phyloP scores from a whole-genome alignment of 441 rosid genomes.

The Flueggea neowawraea region DNA sequence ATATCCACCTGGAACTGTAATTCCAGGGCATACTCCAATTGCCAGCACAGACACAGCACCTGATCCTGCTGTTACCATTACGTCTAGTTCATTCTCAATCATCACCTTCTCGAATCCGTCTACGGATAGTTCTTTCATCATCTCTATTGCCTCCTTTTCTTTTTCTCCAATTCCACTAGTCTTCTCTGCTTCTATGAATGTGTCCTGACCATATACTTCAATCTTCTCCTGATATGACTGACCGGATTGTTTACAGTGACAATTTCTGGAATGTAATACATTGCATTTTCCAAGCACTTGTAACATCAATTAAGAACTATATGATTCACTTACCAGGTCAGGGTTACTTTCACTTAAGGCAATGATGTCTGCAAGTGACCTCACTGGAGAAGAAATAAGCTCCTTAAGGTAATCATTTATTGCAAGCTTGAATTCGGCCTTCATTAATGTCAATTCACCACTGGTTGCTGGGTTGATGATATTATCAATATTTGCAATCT shows the following conservation, averaged over 20 bases:
- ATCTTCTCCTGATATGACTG: not conserved
- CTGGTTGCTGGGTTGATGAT: not conserved
- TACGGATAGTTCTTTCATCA: not conserved
- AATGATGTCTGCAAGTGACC: constrained; percentile 8
- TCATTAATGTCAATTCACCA: constrained; percentile 1
- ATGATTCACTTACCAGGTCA: not conserved
- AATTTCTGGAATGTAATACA: not conserved
- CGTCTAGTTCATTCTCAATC: not conserved
- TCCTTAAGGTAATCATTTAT: constrained; percentile 1
- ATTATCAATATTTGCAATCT: not conserved
- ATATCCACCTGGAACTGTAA: constrained; percentile 38
- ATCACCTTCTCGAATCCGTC: constrained; percentile 2
- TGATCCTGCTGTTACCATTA: constrained; percentile 3
- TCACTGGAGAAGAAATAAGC: constrained; percentile 6
- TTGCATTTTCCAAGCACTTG: not conserved
- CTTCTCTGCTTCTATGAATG: constrained; percentile 3
- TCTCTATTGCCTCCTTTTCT: constrained; percentile 1
- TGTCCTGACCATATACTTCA: not conserved
- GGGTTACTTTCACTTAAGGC: constrained; percentile 4
- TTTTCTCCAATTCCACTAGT: constrained; percentile 1
- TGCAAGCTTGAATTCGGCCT: constrained; percentile 1
- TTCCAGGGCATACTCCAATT: constrained; percentile 4
- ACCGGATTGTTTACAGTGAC: not conserved
- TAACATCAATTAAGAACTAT: not conserved
- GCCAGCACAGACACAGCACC: constrained; percentile 1